Evolutionary conservation across 108 stramenopile species (phyloP), one percentile per base, ranked within the genome.

Genomic region (Ochromonas danica): DNA sequence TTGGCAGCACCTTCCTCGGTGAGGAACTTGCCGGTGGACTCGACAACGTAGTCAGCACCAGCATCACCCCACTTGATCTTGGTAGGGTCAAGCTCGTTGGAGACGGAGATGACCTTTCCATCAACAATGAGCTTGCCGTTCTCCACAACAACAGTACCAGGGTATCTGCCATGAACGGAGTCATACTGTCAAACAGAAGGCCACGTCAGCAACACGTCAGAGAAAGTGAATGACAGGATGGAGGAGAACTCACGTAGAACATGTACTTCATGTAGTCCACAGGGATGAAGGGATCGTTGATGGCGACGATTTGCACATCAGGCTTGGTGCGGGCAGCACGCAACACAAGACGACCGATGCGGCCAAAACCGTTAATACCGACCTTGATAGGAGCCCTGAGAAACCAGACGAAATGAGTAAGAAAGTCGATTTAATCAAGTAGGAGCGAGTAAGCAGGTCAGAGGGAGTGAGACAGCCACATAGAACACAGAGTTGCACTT

Each of bases 261-360:
- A 84, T 85, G 81, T 87, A 87, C 17, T 62, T 63, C 87, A 87
- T 87, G 90, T 94, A 91, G 71, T 92, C 81, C 27, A 88, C 85
- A 61, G 93, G 93, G 71, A 94, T 93, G 86, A 94, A 96, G 25
- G 93, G 93, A 81, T 94, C 90, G 85, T 97, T 99, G 87, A 99
- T 93, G 36, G 96, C 96, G 10, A 95, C 95, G 62, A 99, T 90
- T 74, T 95, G 89, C 43, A 96, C 85, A 78, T 91, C 90, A 28
- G 92, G 93, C 82, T 95, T 87, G 61, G 92, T 90, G 67, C 89
- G 78, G 22, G 96, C 95, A 28, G 95, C 95, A 78, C 98, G 93
- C 87, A 91, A 90, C 30, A 97, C 97, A 77, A 86, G 82, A 6
- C 80, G 78, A 65, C 78, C 78, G 22, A 78, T 78, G 31, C 78